Conservation (phyloP, 768 basidiomycete genomes). For the Suillus spraguei region DNA sequence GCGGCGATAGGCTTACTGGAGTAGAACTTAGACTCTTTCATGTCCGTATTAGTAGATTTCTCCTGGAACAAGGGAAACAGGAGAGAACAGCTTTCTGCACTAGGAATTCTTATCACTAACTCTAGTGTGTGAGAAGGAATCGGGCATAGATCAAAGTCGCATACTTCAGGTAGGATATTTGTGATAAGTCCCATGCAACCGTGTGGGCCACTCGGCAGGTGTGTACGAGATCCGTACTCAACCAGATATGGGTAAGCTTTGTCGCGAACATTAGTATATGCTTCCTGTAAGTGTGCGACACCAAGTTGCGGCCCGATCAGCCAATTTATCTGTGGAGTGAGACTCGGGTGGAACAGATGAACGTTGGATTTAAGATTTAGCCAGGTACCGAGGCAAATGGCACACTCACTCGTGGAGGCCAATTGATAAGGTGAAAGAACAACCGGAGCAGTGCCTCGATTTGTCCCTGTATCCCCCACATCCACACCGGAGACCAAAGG, state of each 20-base stretch:
- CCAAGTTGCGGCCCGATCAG: neutral
- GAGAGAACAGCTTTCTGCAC: neutral
- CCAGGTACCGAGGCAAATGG: neutral
- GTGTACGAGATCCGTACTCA: neutral
- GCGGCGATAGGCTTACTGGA: conserved; percentile 1
- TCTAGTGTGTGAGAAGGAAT: conserved; percentile 1
- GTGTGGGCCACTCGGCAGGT: neutral
- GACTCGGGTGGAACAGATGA: conserved; percentile 1
- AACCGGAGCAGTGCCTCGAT: neutral
- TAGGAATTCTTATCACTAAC: neutral
- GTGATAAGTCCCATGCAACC: neutral
- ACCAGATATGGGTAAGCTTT: neutral
- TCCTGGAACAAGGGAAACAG: neutral
- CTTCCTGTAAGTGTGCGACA: neutral
- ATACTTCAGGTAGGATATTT: conserved; percentile 1
- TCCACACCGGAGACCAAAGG: neutral
- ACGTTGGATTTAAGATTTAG: conserved; percentile 4
- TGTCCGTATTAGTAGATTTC: conserved; percentile 1
- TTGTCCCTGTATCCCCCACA: neutral
- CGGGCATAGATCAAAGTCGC: neutral
- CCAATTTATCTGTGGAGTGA: conserved; percentile 4
- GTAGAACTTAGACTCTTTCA: neutral
- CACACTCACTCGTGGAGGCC: neutral
- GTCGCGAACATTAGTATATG: neutral
- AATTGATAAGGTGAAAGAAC: conserved; percentile 1